A percentile compares a stretch with the other conserved stretches of the same genome.
Conservation (phyloP, 345 rosid genomes). For the Ceriops decandra region DNA sequence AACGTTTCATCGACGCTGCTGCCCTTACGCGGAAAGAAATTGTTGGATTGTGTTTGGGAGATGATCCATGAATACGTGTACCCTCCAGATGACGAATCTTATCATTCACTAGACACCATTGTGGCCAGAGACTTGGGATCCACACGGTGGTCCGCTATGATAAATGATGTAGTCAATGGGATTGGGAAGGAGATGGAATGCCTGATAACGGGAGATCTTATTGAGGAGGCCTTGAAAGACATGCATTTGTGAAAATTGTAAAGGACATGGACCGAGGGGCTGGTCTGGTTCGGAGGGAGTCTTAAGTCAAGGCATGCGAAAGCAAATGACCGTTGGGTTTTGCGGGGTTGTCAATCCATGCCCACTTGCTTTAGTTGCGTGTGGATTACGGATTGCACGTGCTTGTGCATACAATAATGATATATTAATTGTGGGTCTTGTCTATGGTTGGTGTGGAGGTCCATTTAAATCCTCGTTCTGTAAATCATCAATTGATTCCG, state of each 20-base stretch:
- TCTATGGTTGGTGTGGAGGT: neutral
- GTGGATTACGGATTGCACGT: neutral
- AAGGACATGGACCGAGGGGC: neutral
- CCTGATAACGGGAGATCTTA: slow-evolving; percentile 46
- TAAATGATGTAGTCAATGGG: slow-evolving; percentile 47
- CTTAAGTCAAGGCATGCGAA: neutral
- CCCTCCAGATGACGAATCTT: slow-evolving; percentile 46
- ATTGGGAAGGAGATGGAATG: slow-evolving; percentile 63
- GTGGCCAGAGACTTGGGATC: slow-evolving; percentile 44
- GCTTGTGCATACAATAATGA: neutral
- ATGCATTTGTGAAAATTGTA: neutral
- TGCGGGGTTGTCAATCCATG: neutral
- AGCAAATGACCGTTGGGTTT: neutral
- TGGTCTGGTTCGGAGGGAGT: no score
- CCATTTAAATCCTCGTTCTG: no score
- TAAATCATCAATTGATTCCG: no score
- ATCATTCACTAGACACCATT: slow-evolving; percentile 42
- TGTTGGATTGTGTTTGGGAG: slow-evolving; percentile 60
- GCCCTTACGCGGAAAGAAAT: slow-evolving; percentile 42
- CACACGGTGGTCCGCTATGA: slow-evolving; percentile 52
- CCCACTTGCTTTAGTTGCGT: neutral
- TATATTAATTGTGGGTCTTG: neutral
- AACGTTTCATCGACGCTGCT: slow-evolving; percentile 21
- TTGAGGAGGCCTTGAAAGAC: slow-evolving; percentile 45
- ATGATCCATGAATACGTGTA: slow-evolving; percentile 43